phyloP scores from a whole-genome alignment of 106 monocot species.

The Apostasia shenzhenica region DNA sequence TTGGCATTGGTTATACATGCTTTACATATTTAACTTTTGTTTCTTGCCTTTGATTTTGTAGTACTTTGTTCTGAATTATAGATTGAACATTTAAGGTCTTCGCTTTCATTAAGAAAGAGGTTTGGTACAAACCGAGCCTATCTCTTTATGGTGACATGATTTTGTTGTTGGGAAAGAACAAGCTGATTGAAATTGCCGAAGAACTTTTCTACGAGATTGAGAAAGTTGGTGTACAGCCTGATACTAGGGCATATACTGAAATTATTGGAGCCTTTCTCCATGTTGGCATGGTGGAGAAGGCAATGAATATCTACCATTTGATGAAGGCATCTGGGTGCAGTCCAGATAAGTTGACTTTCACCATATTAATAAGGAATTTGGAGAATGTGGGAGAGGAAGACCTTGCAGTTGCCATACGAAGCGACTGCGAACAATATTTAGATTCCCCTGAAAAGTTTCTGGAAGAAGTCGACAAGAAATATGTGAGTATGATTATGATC shows the following conservation, averaged over 20 bases:
- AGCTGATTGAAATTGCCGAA: conserved; percentile 57
- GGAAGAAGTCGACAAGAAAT: conserved; percentile 48
- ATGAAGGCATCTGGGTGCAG: conserved; percentile 59
- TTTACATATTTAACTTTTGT: no score
- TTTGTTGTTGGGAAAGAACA: conserved; percentile 65
- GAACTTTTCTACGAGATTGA: conserved; percentile 37
- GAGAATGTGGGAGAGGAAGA: conserved; percentile 45
- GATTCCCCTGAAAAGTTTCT: conserved; percentile 49
- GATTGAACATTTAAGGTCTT: conserved; percentile 43
- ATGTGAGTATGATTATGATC: conserved; percentile 31
- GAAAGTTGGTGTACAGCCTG: conserved; percentile 40
- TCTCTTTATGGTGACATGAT: conserved; percentile 76
- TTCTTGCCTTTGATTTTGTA: no score
- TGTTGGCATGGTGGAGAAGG: conserved; percentile 49
- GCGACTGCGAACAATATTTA: conserved; percentile 44
- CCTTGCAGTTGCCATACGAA: conserved; percentile 40
- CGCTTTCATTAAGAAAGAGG: conserved; percentile 50
- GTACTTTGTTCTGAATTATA: no score
- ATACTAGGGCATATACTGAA: conserved; percentile 67
- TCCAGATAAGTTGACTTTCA: conserved; percentile 65
- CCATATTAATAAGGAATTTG: conserved; percentile 73
- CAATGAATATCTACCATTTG: conserved; percentile 49
- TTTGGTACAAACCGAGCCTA: conserved; percentile 54
- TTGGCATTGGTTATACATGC: no score
- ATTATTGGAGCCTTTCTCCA: conserved; percentile 70